Conservation (phyloP, 768 basidiomycete species). For the Tricholoma terreum region DNA sequence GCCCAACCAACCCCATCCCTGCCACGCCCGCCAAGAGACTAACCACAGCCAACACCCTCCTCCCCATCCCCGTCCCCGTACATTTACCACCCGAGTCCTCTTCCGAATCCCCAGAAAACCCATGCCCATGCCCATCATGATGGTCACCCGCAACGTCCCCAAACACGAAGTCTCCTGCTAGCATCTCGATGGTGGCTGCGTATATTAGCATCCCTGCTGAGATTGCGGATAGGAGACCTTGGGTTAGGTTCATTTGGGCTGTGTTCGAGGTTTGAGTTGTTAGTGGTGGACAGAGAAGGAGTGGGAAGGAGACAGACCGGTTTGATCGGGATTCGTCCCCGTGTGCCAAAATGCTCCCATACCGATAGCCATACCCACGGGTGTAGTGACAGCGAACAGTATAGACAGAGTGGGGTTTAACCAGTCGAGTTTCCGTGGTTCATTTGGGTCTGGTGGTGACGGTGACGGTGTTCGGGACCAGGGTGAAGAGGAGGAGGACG, state of each 20-base stretch:
- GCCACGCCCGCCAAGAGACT: constrained; percentile 61
- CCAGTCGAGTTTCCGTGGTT: constrained; percentile 23
- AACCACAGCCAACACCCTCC: constrained; percentile 54
- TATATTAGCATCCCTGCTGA: constrained; percentile 85
- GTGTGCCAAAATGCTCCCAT: constrained; percentile 43
- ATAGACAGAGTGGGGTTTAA: constrained; percentile 54
- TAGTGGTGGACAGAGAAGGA: too few species aligned
- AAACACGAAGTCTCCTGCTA: constrained; percentile 82
- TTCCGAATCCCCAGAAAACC: background rate
- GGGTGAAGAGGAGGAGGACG: constrained; percentile 5
- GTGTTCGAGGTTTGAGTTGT: background rate
- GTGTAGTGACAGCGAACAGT: constrained; percentile 74
- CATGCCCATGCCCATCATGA: constrained; percentile 6
- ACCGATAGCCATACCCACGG: constrained; percentile 62
- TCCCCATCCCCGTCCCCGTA: constrained; percentile 19
- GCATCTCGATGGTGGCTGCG: constrained; percentile 82
- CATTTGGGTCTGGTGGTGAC: background rate
- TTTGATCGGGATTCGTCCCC: constrained; percentile 18
- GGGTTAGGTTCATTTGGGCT: constrained; percentile 53
- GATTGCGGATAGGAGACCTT: constrained; percentile 78
- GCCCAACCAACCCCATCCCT: constrained; percentile 61
- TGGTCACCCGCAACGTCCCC: constrained; percentile 49
- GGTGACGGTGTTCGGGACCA: background rate
- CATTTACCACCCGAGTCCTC: constrained; percentile 14
- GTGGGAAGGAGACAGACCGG: constrained; percentile 14